Base-by-base conservation (phyloP, 768 basidiomycete genomes). In the Suillus tomentosus region DNA sequence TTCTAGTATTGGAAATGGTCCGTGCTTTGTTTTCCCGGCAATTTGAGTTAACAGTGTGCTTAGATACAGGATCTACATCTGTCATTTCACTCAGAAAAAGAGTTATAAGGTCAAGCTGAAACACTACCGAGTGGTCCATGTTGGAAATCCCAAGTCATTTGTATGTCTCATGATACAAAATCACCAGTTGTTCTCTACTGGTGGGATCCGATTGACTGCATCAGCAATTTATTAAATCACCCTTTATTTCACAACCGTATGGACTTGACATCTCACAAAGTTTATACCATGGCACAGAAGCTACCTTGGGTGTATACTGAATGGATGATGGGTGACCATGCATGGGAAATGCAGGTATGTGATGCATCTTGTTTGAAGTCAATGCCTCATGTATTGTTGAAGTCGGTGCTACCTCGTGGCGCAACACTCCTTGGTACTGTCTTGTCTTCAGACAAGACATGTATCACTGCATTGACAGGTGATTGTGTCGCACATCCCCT, bases 401-500 rank as follows among this genome's bases (percentile, higher is more conserved):
- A 69, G 73, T 39, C 39, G 19, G 22, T 63, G 53, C 31, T 72
- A 15, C 70, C 70, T 5, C 17, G 1, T 31, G 71, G 66, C n/a
- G 62, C 67, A 14, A 69, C 68, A 11, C 24, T 72, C 11, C 43
- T 71, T 11, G 72, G 77, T 5, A 64, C 67, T 2, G 66, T 78
- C 14, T 56, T 71, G 2, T 71, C 73, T 10, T 74, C 72, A 0
- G 76, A 79, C 57, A 79, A 79, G 64, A 77, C 78, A 17, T 67
- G 68, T 59, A 72, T 79, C 5, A 71, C 77, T 0, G 61, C 67
- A 9, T 69, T 70, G 65, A 74, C 70, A 11, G 76, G 77, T 24
- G 68, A 71, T 43, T 63, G 66, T 14, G 45, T 61, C 2, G 72
- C 72, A 1, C 77, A 78, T 62, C 77, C 77, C 0, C 63, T 77